These are phyloP conservation scores for Elsinoe perseae DNA, from an alignment of 2,329 filamentous ascomycete species.

Conservation along the genomic window DNA sequence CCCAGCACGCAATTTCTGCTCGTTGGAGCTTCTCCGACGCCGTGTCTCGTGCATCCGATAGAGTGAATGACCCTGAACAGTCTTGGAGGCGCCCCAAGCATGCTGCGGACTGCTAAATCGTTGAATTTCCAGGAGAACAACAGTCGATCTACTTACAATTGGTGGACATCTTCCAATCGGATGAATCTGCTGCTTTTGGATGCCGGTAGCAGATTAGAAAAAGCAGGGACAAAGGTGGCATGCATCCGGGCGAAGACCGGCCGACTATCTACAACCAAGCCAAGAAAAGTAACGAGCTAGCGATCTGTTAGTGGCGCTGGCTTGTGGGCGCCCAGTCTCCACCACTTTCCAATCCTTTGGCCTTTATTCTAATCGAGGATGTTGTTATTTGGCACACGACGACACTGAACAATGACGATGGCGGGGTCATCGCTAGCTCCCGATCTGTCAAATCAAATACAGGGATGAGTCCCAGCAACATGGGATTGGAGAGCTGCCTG, in stretches of 20 bases:
- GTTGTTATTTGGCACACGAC: not conserved
- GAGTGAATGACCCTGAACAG: not conserved
- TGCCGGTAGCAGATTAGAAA: not conserved
- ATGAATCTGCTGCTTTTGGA: not conserved
- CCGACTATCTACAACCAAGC: constrained; percentile 5
- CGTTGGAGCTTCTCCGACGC: not conserved
- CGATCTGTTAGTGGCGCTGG: not conserved
- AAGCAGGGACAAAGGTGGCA: not conserved
- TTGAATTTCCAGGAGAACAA: not conserved
- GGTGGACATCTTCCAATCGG: not conserved
- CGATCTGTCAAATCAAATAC: not conserved
- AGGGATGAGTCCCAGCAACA: not conserved
- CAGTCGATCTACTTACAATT: not conserved
- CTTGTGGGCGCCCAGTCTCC: not conserved
- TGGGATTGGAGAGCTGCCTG: not conserved
- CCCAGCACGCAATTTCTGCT: not conserved
- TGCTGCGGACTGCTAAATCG: not conserved
- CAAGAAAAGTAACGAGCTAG: constrained; percentile 1
- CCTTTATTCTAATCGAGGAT: not conserved
- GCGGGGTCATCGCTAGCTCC: not conserved
- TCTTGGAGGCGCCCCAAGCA: not conserved
- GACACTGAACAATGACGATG: not conserved
- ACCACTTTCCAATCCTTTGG: not conserved
- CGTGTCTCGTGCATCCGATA: not conserved
- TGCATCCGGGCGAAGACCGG: constrained; percentile 7